These are phyloP conservation scores for Calonectria pseudoreteaudii DNA, from an alignment of 2,329 filamentous ascomycete species.

Conservation along the genomic window DNA sequence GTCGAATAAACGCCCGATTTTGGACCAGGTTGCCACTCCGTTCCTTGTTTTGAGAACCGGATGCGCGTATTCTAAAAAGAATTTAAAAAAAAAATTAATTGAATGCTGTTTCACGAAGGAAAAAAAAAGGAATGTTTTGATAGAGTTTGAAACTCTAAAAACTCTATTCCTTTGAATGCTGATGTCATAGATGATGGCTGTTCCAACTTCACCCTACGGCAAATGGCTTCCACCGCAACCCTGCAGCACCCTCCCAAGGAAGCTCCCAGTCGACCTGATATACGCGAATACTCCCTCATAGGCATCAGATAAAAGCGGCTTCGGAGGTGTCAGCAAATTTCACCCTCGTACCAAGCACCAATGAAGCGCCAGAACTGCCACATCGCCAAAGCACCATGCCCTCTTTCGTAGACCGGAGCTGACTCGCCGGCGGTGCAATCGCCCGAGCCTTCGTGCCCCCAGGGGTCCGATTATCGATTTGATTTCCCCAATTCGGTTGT, in stretches of 20 bases:
- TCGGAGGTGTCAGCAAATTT: background rate
- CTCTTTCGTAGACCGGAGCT: background rate
- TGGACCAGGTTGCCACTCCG: background rate
- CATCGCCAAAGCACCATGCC: background rate
- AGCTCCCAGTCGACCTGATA: background rate
- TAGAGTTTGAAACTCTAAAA: background rate
- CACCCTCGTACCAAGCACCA: background rate
- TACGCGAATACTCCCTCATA: background rate
- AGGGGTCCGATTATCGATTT: background rate
- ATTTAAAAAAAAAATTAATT: no score
- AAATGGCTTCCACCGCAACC: background rate
- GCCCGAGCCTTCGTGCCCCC: background rate
- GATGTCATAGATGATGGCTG: background rate
- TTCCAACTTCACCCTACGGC: background rate
- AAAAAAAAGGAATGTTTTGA: background rate
- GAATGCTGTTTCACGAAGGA: background rate
- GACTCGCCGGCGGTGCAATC: background rate
- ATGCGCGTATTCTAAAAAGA: background rate
- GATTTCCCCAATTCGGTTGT: constrained; percentile 6
- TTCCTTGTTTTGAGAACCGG: background rate
- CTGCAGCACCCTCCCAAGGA: background rate
- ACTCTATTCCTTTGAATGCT: background rate
- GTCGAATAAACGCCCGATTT: background rate
- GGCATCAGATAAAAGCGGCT: background rate
- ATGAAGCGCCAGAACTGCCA: background rate